These are phyloP conservation scores for Apiotrichum laibachii DNA, from an alignment of 1,284 basidiomycete genomes.

Conservation along the genomic window DNA sequence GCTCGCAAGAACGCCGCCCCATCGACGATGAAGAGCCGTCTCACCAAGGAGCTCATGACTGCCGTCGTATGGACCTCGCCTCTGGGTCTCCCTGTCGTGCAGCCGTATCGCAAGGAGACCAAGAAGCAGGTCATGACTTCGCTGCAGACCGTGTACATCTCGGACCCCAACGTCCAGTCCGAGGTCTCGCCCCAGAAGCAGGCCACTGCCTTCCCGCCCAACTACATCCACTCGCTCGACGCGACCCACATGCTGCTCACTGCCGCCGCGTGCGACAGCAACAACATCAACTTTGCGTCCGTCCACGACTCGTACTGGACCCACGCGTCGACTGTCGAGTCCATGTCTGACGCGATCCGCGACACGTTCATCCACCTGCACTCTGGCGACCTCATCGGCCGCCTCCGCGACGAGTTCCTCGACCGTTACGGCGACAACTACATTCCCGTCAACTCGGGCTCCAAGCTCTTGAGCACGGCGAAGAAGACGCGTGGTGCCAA, in stretches of 20 bases:
- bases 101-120: constrained; percentile 85
- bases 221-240: constrained; percentile 96
- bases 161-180: constrained; percentile 75
- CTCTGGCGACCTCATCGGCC: constrained; percentile 72
- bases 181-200: constrained; percentile 86
- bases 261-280: constrained; percentile 80
- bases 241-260: constrained; percentile 99
- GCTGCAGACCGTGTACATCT: constrained; percentile 89
- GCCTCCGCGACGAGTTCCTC: constrained; percentile 62
- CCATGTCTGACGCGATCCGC: constrained; percentile 85
- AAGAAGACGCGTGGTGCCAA: constrained; percentile 22
- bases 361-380: constrained; percentile 93
- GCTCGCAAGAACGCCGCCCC: background rate
- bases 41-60: constrained; percentile 89
- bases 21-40: constrained; percentile 32
- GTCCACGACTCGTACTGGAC: constrained; percentile 99
- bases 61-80: constrained; percentile 95
- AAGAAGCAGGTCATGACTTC: constrained; percentile 77
- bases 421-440: constrained; percentile 73
- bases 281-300: constrained; percentile 79
- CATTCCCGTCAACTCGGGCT: constrained; percentile 59
- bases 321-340: constrained; percentile 81
- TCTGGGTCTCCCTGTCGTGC: constrained; percentile 89
- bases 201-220: constrained; percentile 95
- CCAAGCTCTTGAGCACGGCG: constrained; percentile 17